Percentiles rank a stretch among this genome's conserved stretches.
Conservation (phyloP, 192 early-diverging fungal genomes). For the Backusella tuberculispora region DNA sequence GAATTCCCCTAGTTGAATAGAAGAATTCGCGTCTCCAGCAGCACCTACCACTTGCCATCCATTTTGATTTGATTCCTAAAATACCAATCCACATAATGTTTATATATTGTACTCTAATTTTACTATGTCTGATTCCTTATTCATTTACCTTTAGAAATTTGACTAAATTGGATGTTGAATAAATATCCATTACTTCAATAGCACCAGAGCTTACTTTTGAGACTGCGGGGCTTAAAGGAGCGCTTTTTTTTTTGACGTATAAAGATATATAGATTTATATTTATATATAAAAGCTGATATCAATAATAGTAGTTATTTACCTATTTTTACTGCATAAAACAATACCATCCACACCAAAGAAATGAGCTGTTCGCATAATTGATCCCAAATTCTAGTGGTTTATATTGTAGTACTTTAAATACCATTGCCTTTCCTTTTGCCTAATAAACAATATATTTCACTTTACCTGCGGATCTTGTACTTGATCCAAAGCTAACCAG, state of each 20-base stretch:
- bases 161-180: conserved; percentile 53
- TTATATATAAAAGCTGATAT: too few relatives aligned
- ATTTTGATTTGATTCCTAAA: conserved; percentile 45
- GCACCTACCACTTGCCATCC: conserved; percentile 59
- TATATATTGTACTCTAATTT: conserved; percentile 16
- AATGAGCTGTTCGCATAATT: conserved; percentile 66
- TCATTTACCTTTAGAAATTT: conserved; percentile 58
- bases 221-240: conserved; percentile 64
- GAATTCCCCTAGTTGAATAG: background rate
- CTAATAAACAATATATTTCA: background rate
- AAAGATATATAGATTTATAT: conserved; percentile 12
- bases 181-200: conserved; percentile 66
- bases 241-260: conserved; percentile 40
- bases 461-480: conserved; percentile 56
- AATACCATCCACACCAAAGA: conserved; percentile 72
- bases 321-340: conserved; percentile 55
- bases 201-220: conserved; percentile 74
- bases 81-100: background rate
- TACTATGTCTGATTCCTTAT: conserved; percentile 30
- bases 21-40: conserved; percentile 6
- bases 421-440: background rate
- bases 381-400: conserved; percentile 66
- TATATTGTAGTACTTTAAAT: background rate
- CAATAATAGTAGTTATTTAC: conserved; percentile 20
- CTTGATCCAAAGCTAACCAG: conserved; percentile 59